Base-by-base conservation (phyloP, 2,329 filamentous ascomycete genomes). In the Calonectria multiphialidica region DNA sequence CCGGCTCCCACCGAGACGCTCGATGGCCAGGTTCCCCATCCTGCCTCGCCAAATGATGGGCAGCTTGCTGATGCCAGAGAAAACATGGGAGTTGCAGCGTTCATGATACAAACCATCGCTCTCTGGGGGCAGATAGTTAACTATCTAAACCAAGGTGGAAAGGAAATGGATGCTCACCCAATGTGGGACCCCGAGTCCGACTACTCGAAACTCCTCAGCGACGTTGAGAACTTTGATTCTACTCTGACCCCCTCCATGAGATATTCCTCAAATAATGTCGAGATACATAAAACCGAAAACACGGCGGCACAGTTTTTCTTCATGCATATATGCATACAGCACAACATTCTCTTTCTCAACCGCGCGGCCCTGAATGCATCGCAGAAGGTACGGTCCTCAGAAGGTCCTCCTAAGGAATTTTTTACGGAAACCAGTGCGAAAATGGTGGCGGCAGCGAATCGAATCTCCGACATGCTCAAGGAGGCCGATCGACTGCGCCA, bases 61-160 rank as follows among this genome's bases (percentile, higher is more conserved):
- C 90, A 93, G 73, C 82, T 92, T 21, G 88, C 88, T 28, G 90
- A 94, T 75, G 88, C 93, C 1, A 92, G 89, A 78, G 92, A 94
- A 9, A 98, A 98, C 80, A 98, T 98, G 95, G 97, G 96, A 2
- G 95, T 98, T 5, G 94, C 95, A 2, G 95, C 96, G 13, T 98
- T 97, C 83, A 94, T 97, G 79, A 93, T 98, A 73, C 92, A 94
- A 23, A 89, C 93, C 2, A 94, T 98, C 73, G 92, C 95, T 2
- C 87, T 98, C 37, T 98, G 96, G 96, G 97, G 97, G 6, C 92
- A 93, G 61, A 93, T 98, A 61, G 94, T 98, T 77, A 93, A 93
- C 73, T 98, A 98, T 81, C 87, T 98, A 73, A 98, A 98, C 81
- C 91, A 98, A 70, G 96, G 96, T 28, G 96, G 95, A 1, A 96